Percentiles rank a stretch among this genome's conserved stretches.
Evolutionary conservation across 169 alveolate genomes (phyloP).

Genomic region (Eimeria brunetti): DNA sequence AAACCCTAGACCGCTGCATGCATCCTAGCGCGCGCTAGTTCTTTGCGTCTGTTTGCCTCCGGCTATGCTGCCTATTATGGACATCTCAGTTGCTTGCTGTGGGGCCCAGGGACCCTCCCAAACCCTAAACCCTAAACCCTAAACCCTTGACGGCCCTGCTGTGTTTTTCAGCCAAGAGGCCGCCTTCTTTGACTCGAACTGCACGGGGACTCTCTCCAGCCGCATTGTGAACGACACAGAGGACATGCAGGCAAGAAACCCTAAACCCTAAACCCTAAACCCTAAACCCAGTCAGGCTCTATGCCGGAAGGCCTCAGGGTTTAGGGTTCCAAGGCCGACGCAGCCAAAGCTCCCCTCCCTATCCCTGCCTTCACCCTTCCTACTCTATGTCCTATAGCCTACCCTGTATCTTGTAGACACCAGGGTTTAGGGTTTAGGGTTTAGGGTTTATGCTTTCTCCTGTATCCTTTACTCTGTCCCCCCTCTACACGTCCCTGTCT

Average conservation of each 20-base stretch:
- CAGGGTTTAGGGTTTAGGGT: not conserved
- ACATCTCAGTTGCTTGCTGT: not conserved
- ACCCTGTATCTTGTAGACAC: not conserved
- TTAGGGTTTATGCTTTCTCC: not conserved
- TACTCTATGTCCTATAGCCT: no score
- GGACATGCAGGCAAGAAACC: constrained; percentile 62
- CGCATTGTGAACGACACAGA: constrained; percentile 71
- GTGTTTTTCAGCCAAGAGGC: constrained; percentile 55
- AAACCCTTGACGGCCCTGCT: not conserved
- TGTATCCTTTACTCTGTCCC: no score
- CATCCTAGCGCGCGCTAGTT: not conserved
- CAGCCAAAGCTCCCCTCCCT: no score
- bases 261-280: constrained; percentile 2
- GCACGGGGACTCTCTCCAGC: constrained; percentile 65
- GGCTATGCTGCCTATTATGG: not conserved
- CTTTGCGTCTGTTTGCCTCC: no score
- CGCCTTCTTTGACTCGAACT: constrained; percentile 52
- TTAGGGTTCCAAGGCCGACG: not conserved
- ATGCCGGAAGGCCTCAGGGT: not conserved
- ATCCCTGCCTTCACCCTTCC: no score
- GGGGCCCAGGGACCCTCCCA: not conserved
- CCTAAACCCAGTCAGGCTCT: not conserved
- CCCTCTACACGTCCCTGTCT: no score
- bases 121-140: not conserved
- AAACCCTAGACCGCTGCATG: not conserved